A percentile compares a stretch with the other conserved stretches of the same genome.
phyloP scores from a whole-genome alignment of 805 yeast species.

The Kluyveromyces lactis region DNA sequence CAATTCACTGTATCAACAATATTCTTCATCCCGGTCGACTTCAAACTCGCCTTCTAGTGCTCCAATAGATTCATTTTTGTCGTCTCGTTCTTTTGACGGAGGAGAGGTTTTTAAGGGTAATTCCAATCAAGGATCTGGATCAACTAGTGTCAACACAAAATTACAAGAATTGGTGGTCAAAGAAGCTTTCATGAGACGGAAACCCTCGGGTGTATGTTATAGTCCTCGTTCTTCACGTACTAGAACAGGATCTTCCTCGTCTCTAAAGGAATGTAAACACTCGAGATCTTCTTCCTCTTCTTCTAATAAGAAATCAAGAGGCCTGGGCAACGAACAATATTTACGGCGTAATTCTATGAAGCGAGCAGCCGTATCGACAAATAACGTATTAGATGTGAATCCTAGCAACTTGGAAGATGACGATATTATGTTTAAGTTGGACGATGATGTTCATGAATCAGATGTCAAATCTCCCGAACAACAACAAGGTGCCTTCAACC shows the following conservation, averaged over 20 bases:
- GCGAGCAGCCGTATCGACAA: conserved; percentile 3
- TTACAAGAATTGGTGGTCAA: conserved; percentile 61
- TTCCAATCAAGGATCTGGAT: conserved; percentile 21
- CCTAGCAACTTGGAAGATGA: not conserved
- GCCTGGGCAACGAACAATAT: conserved; percentile 4
- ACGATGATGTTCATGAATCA: conserved; percentile 8
- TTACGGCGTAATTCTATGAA: conserved; percentile 7
- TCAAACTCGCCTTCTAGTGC: conserved; percentile 32
- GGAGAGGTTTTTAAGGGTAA: not conserved
- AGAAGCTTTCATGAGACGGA: conserved; percentile 48
- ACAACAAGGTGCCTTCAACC: conserved; percentile 6
- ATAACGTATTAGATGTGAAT: not conserved
- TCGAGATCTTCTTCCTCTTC: conserved; percentile 6
- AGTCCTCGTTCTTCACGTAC: not conserved
- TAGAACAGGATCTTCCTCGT: conserved; percentile 3
- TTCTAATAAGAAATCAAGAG: conserved; percentile 1
- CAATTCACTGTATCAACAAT: conserved; percentile 60
- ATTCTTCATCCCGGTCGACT: conserved; percentile 36
- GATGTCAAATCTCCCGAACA: conserved; percentile 2
- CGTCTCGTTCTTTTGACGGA: conserved; percentile 7
- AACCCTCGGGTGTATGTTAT: conserved; percentile 30
- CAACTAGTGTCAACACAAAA: conserved; percentile 64
- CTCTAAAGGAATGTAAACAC: conserved; percentile 4
- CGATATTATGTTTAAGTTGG: conserved; percentile 1
- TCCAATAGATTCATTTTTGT: conserved; percentile 21